These are phyloP conservation scores for Aspergillus unguis DNA, from an alignment of 2,329 filamentous ascomycete genomes.

Conservation along the genomic window DNA sequence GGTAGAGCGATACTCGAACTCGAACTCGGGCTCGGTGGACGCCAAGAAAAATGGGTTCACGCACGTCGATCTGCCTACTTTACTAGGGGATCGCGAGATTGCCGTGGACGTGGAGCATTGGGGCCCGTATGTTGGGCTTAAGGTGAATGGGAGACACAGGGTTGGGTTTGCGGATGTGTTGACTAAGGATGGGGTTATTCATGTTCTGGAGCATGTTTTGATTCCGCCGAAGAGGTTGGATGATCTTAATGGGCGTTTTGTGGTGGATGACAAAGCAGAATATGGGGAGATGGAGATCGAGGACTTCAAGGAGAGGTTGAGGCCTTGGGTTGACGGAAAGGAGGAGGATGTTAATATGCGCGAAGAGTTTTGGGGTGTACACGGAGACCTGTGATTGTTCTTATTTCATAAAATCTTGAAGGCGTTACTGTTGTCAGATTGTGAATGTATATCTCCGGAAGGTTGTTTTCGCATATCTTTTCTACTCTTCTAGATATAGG, in stretches of 20 bases:
- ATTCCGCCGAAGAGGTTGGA: conserved; percentile 64
- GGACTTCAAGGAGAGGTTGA: conserved; percentile 21
- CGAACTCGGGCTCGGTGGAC: too few species aligned
- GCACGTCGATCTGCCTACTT: conserved; percentile 64
- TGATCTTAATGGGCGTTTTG: background rate
- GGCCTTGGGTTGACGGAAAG: conserved; percentile 13
- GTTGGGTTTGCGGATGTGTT: conserved; percentile 68
- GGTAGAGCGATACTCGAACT: too few species aligned
- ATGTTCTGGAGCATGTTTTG: conserved; percentile 68
- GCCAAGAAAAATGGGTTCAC: conserved; percentile 26
- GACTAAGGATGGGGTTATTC: conserved; percentile 76
- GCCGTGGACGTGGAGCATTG: conserved; percentile 68
- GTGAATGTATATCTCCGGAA: too few species aligned
- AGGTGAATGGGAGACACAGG: conserved; percentile 68
- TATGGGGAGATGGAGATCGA: conserved; percentile 19
- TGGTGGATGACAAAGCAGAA: background rate
- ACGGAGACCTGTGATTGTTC: too few species aligned
- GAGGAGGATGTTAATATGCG: background rate
- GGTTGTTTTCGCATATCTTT: too few species aligned
- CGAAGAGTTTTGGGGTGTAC: too few species aligned
- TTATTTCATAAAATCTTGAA: too few species aligned
- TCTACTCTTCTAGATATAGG: too few species aligned
- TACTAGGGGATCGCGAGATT: conserved; percentile 64
- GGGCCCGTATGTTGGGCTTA: conserved; percentile 67
- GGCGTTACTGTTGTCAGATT: too few species aligned